These are phyloP conservation scores for Leccinum glutinopallens DNA, from an alignment of 1,284 basidiomycete genomes.

Conservation along the genomic window DNA sequence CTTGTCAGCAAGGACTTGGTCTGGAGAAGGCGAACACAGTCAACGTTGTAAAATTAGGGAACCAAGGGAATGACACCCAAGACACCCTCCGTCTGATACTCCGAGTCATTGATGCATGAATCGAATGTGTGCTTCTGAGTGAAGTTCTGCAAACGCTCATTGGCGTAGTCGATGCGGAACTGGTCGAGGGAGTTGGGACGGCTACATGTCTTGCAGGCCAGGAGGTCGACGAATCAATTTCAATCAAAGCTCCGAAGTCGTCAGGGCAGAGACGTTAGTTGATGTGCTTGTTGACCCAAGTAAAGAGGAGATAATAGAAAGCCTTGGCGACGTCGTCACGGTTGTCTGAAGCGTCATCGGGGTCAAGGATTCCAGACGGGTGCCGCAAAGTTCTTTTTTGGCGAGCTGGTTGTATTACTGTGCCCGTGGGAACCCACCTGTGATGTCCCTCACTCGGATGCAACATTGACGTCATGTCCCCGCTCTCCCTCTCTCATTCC, in stretches of 20 bases:
- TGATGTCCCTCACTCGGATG: neutral
- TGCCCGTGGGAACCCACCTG: no score
- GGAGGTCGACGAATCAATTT: neutral
- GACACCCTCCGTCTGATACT: neutral
- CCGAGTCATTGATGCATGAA: neutral
- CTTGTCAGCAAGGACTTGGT: neutral
- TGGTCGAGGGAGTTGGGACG: neutral
- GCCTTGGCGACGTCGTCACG: neutral
- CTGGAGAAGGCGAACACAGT: neutral
- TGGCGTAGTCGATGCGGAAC: neutral
- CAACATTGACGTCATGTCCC: neutral
- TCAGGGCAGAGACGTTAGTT: neutral
- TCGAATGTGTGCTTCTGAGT: neutral
- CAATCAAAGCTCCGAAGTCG: neutral
- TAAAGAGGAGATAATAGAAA: neutral
- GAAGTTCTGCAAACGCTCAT: neutral
- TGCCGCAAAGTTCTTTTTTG: neutral
- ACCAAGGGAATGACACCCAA: neutral
- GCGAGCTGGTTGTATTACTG: no score
- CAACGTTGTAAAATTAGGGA: neutral
- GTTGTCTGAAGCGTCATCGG: neutral
- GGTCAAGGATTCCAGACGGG: neutral
- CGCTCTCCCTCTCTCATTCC: slow-evolving; percentile 9
- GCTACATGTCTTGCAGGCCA: neutral
- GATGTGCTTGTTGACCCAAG: neutral